phyloP scores from a whole-genome alignment of 306 rosid genomes.

The Parietaria judaica region DNA sequence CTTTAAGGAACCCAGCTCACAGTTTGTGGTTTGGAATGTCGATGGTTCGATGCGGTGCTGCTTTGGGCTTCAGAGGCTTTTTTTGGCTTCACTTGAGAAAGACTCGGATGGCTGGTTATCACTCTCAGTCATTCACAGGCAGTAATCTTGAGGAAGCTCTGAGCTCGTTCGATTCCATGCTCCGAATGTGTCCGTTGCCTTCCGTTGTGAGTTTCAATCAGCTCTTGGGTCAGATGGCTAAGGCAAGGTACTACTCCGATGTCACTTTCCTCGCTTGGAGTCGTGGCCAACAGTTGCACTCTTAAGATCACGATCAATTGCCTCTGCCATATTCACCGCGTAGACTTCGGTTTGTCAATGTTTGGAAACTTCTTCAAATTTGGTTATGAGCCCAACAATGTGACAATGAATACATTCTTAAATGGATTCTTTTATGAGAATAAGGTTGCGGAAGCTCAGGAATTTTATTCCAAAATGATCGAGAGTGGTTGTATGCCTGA shows the following conservation, averaged over 20 bases:
- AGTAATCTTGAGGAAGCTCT: too few relatives aligned
- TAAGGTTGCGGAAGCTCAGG: slow-evolving; percentile 1
- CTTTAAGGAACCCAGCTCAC: too few relatives aligned
- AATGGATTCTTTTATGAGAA: slow-evolving; percentile 18
- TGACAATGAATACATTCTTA: slow-evolving; percentile 28
- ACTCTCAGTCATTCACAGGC: too few relatives aligned
- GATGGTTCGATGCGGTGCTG: too few relatives aligned
- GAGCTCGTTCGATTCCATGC: too few relatives aligned
- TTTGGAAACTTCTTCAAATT: slow-evolving; percentile 9
- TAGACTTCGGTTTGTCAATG: slow-evolving; percentile 24
- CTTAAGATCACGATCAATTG: slow-evolving; percentile 23
- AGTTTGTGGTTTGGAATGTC: too few relatives aligned
- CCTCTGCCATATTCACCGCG: slow-evolving; percentile 18
- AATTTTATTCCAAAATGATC: slow-evolving; percentile 13
- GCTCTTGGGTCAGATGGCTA: slow-evolving; percentile 21
- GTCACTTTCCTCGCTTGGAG: slow-evolving; percentile 15
- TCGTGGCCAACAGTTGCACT: slow-evolving; percentile 17
- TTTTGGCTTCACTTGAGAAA: too few relatives aligned
- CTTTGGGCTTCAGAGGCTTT: too few relatives aligned
- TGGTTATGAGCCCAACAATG: slow-evolving; percentile 27
- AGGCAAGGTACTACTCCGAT: neutral
- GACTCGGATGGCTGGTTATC: too few relatives aligned
- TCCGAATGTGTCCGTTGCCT: slow-evolving; percentile 28
- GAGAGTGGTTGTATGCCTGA: slow-evolving; percentile 10
- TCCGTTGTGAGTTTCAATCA: slow-evolving; percentile 26